Evolutionary conservation across 371 early-diverging fungal genomes (phyloP), one percentile per base, ranked within the genome.

Genomic region (Circinella minor): DNA sequence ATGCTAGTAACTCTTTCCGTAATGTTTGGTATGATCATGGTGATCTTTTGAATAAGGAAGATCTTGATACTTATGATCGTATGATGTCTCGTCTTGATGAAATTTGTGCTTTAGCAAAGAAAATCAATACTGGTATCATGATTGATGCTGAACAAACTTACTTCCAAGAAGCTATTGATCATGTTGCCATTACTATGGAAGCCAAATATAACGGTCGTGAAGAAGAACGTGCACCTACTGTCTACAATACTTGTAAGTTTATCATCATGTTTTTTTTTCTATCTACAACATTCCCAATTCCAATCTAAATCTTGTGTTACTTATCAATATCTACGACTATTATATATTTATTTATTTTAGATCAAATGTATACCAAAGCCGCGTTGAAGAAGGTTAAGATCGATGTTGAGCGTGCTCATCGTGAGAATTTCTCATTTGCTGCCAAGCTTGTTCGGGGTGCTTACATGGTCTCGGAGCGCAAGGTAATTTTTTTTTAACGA

Each of bases 61-160:
- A 95, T 72, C 65, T 93, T 2, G 90, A 84, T 51, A 93, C 93
- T 63, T 92, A 91, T 78, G 91, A 91, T 71, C 81, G 84, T 38
- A 78, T 94, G 71, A 66, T 94, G 59, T 65, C 68, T 17, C 91
- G 94, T 36, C 75, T 96, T 34, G 85, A 91, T 51, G 74, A 78
- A 14, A 81, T 96, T 1, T 88, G 89, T 67, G 73, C 81, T 36
- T 80, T 90, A 66, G 95, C 96, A 13, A 73, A 78, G 18, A 68
- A 84, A 39, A 74, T 78, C 38, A 81, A 88, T 27, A 95, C 95
- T 11, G 87, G 93, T 6, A 75, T 97, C 43, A 92, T 96, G 91
- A 84, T 97, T 20, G 98, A 98, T 77, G 98, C 98, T 60, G 98
- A 98, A 76, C 96, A 96, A 79, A 86, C 91, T 37, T 94, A 95